Percentiles rank a stretch among this genome's conserved stretches.
phyloP scores from a whole-genome alignment of 108 stramenopile genomes.

The Discostella stelligeroides region DNA sequence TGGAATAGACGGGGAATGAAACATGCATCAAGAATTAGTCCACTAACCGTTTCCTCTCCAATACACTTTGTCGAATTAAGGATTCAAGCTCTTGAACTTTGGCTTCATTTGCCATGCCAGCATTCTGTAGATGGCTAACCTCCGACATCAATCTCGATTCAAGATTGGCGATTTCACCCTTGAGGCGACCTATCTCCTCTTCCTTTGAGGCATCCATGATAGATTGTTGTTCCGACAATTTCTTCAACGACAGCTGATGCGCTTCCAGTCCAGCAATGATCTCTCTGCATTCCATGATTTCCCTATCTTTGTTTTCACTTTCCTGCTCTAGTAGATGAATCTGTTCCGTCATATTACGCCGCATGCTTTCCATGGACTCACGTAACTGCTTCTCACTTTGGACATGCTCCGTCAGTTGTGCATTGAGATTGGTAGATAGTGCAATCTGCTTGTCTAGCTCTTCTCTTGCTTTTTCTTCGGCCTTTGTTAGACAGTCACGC shows the following conservation, averaged over 20 bases:
- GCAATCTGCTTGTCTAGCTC: conserved; percentile 33
- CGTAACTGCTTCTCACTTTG: conserved; percentile 22
- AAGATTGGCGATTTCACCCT: conserved; percentile 10
- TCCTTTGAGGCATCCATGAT: conserved; percentile 16
- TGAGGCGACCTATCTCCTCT: conserved; percentile 26
- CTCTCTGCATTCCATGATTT: conserved; percentile 1
- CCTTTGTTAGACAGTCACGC: conserved; percentile 22
- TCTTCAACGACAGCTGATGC: conserved; percentile 9
- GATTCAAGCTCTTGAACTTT: conserved; percentile 23
- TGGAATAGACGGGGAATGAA: too few species aligned
- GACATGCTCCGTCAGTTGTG: conserved; percentile 37
- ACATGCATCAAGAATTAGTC: too few species aligned
- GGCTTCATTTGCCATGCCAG: background rate
- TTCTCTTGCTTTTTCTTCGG: conserved; percentile 40
- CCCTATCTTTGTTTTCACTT: background rate
- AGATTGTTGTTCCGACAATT: conserved; percentile 24
- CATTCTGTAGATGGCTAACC: conserved; percentile 8
- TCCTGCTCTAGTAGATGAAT: background rate
- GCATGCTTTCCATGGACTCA: conserved; percentile 20
- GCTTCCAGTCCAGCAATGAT: conserved; percentile 15
- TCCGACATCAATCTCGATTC: conserved; percentile 14
- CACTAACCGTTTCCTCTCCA: conserved; percentile 11
- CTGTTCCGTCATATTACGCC: conserved; percentile 8
- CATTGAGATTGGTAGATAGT: conserved; percentile 30
- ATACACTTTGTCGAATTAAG: conserved; percentile 1